These are phyloP conservation scores for Candida verbasci DNA, from an alignment of 805 yeast genomes.

Conservation along the genomic window DNA sequence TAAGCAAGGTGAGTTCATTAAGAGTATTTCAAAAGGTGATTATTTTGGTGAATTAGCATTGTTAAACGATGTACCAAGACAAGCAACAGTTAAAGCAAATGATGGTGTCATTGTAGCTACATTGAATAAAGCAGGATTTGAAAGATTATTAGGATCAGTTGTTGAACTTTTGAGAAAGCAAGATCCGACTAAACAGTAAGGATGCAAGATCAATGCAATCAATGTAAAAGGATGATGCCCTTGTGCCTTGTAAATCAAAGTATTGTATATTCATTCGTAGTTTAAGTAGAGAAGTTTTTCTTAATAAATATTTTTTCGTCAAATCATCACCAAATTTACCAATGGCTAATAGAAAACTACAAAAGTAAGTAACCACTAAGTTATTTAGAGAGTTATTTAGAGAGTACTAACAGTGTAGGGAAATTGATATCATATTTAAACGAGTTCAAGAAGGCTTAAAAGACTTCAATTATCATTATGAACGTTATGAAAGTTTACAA, in stretches of 20 bases:
- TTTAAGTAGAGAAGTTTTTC: too few species aligned
- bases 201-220: too few species aligned
- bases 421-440: slow-evolving; percentile 39
- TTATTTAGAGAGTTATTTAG: neutral
- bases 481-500: slow-evolving; percentile 34
- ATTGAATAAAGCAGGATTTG: slow-evolving; percentile 87
- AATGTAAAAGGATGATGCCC: too few species aligned
- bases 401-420: slow-evolving; percentile 17
- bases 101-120: slow-evolving; percentile 83
- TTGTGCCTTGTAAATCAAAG: too few species aligned
- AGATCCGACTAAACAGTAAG: slow-evolving; percentile 80
- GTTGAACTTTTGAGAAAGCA: slow-evolving; percentile 81
- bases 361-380: slow-evolving; percentile 26
- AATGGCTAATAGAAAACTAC: slow-evolving; percentile 31
- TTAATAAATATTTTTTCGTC: too few species aligned
- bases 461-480: slow-evolving; percentile 40
- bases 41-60: slow-evolving; percentile 97
- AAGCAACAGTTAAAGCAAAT: slow-evolving; percentile 83
- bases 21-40: slow-evolving; percentile 68
- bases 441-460: slow-evolving; percentile 43
- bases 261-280: too few species aligned
- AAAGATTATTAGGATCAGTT: slow-evolving; percentile 90
- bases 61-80: slow-evolving; percentile 86
- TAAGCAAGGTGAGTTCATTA: slow-evolving; percentile 55
- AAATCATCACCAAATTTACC: too few species aligned